Conservation (phyloP, 148 eudicot species). For the Amaranthus cruentus region DNA sequence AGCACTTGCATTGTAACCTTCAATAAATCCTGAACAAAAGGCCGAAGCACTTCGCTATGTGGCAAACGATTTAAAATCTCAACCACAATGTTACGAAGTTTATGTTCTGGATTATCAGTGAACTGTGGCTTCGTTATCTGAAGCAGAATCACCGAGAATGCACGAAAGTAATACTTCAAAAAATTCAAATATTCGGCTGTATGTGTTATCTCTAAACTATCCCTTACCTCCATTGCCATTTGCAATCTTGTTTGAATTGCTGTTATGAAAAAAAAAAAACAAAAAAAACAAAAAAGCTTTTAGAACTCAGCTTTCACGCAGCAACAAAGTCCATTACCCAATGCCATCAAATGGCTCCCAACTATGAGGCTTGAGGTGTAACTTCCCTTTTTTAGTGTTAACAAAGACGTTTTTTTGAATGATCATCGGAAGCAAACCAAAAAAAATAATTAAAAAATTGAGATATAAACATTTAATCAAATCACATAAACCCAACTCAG, state of each 20-base stretch:
- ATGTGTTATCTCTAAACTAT: conserved; percentile 89
- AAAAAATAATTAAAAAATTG: neutral
- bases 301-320: too few relatives aligned
- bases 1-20: conserved; percentile 94
- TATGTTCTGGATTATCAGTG: conserved; percentile 77
- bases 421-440: neutral
- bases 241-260: conserved; percentile 76
- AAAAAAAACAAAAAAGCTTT: conserved; percentile 4
- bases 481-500: too few relatives aligned
- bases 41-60: conserved; percentile 89
- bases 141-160: conserved; percentile 71
- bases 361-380: too few relatives aligned
- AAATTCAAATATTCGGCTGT: conserved; percentile 97
- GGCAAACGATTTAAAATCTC: conserved; percentile 94
- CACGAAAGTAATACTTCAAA: conserved; percentile 79
- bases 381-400: neutral
- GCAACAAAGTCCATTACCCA: too few relatives aligned
- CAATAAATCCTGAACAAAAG: conserved; percentile 81
- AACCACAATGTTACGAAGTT: conserved; percentile 78
- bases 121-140: conserved; percentile 91
- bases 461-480: too few relatives aligned
- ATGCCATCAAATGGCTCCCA: too few relatives aligned
- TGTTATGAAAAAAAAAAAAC: conserved; percentile 15
- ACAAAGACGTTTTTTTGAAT: neutral
- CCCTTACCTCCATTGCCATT: conserved; percentile 98